These are phyloP conservation scores for Colletotrichum sp. DNA, from an alignment of 2,329 filamentous ascomycete species.

Conservation along the genomic window DNA sequence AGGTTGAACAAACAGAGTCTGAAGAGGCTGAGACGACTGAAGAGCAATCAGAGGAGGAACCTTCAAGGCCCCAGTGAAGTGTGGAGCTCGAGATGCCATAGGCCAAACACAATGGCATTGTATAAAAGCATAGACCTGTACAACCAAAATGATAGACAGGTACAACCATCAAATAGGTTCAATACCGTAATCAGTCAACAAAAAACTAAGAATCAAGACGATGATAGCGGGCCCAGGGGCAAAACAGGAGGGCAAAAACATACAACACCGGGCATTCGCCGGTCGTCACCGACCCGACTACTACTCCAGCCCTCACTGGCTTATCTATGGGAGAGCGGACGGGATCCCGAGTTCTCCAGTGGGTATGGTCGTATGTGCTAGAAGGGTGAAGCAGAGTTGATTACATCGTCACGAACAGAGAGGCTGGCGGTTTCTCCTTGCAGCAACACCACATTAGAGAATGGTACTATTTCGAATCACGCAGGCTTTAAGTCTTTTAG, in stretches of 20 bases:
- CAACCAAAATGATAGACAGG: background rate
- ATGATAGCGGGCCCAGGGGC: background rate
- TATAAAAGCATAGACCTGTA: background rate
- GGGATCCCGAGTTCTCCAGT: conserved; percentile 18
- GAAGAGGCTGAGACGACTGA: background rate
- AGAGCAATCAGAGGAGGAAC: background rate
- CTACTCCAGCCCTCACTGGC: conserved; percentile 8
- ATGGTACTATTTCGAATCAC: background rate
- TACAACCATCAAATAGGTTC: background rate
- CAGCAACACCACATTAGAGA: background rate
- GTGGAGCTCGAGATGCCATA: background rate
- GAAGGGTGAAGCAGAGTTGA: accelerated
- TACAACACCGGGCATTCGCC: background rate
- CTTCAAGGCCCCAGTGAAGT: background rate
- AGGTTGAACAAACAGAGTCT: background rate
- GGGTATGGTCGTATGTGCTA: conserved; percentile 12
- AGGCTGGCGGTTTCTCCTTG: background rate
- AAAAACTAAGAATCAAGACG: background rate
- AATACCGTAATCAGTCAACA: background rate
- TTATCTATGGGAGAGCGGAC: conserved; percentile 21
- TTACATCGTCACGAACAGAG: background rate
- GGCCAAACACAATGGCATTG: background rate
- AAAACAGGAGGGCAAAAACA: background rate
- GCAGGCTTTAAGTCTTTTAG: accelerated
- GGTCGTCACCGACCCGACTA: conserved; percentile 13